Base-by-base conservation (phyloP, 2,329 filamentous ascomycete genomes). In the Didymella exigua region DNA sequence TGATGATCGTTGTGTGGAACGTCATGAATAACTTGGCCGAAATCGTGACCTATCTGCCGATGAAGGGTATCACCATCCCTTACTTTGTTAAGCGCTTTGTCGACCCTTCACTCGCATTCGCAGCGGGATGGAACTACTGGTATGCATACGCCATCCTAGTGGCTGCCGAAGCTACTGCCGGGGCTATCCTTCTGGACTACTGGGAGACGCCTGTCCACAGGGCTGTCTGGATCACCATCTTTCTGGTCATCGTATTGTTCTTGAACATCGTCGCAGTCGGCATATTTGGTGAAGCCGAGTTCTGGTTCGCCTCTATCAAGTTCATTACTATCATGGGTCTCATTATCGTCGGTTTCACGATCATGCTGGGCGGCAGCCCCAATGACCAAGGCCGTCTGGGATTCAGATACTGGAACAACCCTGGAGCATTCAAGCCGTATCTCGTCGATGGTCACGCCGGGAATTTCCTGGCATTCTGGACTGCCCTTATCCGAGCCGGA, bases 381-480 rank as follows among this genome's bases (percentile, higher is more conserved):
- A 73, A 74, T 24, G 65, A 68, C 21, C 70, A 74, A 52, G 71
- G 68, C 3, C 46, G 45, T 18, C 59, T 74, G 0, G 88, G 88
- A 1, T 90, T 90, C 68, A 73, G 79, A 27, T 90, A 89, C 71
- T 91, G 89, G 89, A 82, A 78, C 37, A 70, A 86, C 16, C 88
- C 89, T 0, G 88, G 86, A 0, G 85, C 87, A 0, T 72, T 74
- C 44, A 73, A 62, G 4, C 63, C 66, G 2, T 73, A 73, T n/a
- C 60, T 73, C 24, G 88, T 88, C 62, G 75, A 76, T 0, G 85
- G 84, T 0, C 67, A 70, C 2, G 83, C 79, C 75, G 88, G 87
- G 5, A 76, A 78, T 2, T 90, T 90, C 63, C 77, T 90, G 2
- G 84, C 82, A 0, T 86, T 83, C 68, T 87, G 71, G 71, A 76